phyloP scores from a whole-genome alignment of 345 rosid species.

The Euphorbia lathyris region DNA sequence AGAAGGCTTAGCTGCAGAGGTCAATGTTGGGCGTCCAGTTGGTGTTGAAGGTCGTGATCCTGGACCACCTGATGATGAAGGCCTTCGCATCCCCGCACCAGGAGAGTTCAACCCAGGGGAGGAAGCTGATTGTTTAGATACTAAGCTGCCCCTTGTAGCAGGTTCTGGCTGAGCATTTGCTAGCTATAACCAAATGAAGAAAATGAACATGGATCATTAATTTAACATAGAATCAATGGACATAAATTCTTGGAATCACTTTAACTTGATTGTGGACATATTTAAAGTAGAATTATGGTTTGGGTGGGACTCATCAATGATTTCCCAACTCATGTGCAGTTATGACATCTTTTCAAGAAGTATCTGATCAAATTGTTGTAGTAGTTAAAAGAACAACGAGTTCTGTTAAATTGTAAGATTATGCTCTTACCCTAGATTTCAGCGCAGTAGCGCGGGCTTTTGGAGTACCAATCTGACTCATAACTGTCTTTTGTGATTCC shows the following conservation, averaged over 20 bases:
- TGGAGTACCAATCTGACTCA: slow-evolving; percentile 66
- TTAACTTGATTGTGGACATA: slow-evolving; percentile 5
- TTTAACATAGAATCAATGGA: slow-evolving; percentile 8
- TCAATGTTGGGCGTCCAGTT: slow-evolving; percentile 62
- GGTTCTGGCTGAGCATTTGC: slow-evolving; percentile 67
- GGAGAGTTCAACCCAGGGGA: slow-evolving; percentile 75
- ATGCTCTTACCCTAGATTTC: slow-evolving; percentile 73
- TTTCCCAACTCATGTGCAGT: background rate
- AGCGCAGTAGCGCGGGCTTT: slow-evolving; percentile 58
- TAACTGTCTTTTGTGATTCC: slow-evolving; percentile 72
- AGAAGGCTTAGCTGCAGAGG: slow-evolving; percentile 49
- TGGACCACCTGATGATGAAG: slow-evolving; percentile 93
- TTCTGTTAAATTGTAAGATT: background rate
- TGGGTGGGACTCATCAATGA: background rate
- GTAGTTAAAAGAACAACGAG: background rate
- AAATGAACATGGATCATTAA: slow-evolving; percentile 16
- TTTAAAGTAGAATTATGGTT: background rate
- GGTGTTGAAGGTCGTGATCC: slow-evolving; percentile 94
- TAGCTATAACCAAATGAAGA: slow-evolving; percentile 47
- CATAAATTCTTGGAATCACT: background rate
- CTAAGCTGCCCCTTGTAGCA: slow-evolving; percentile 50
- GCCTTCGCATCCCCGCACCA: slow-evolving; percentile 60
- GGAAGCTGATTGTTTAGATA: slow-evolving; percentile 59
- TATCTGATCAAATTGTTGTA: slow-evolving; percentile 7
- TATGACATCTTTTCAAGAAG: background rate